phyloP scores from a whole-genome alignment of 2,329 filamentous ascomycete genomes.

The Cordyceps cicadae region DNA sequence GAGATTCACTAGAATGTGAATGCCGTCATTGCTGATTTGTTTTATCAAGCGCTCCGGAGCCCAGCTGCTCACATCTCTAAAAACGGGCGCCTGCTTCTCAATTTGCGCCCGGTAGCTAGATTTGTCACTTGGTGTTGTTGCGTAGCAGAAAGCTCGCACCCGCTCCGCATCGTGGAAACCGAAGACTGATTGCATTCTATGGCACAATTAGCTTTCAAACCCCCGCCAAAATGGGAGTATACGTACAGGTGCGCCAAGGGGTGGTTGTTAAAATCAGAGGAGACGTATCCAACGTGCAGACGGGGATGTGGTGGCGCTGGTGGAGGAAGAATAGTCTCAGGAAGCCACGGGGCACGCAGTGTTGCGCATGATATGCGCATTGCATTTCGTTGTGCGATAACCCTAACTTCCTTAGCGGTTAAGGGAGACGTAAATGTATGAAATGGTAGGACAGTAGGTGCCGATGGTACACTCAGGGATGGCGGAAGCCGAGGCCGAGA shows the following conservation, averaged over 20 bases:
- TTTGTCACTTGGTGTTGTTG: slow-evolving; percentile 83
- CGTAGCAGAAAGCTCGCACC: slow-evolving; percentile 87
- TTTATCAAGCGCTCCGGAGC: slow-evolving; percentile 72
- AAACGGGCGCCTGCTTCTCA: slow-evolving; percentile 83
- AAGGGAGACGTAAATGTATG: slow-evolving; percentile 96
- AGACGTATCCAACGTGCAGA: slow-evolving; percentile 91
- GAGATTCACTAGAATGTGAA: slow-evolving; percentile 94
- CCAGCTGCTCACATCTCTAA: slow-evolving; percentile 83
- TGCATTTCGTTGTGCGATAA: slow-evolving; percentile 92
- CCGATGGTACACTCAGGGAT: slow-evolving; percentile 68
- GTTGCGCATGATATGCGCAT: slow-evolving; percentile 88
- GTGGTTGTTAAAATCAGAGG: slow-evolving; percentile 98
- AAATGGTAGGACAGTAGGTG: slow-evolving; percentile 91
- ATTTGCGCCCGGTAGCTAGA: slow-evolving; percentile 89
- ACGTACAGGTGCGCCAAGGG: slow-evolving; percentile 78
- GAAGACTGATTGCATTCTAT: slow-evolving; percentile 92
- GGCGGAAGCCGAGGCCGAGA: slow-evolving; percentile 64
- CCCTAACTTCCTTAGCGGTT: slow-evolving; percentile 80
- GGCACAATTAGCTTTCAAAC: slow-evolving; percentile 1
- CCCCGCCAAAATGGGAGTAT: neutral
- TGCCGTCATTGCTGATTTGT: slow-evolving; percentile 78
- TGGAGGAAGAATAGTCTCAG: slow-evolving; percentile 71
- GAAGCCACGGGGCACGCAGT: slow-evolving; percentile 78
- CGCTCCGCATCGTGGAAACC: slow-evolving; percentile 70
- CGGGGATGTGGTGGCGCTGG: slow-evolving; percentile 72